Base-by-base conservation (phyloP, 2,329 filamentous ascomycete genomes). In the Paramyrothecium sp. region DNA sequence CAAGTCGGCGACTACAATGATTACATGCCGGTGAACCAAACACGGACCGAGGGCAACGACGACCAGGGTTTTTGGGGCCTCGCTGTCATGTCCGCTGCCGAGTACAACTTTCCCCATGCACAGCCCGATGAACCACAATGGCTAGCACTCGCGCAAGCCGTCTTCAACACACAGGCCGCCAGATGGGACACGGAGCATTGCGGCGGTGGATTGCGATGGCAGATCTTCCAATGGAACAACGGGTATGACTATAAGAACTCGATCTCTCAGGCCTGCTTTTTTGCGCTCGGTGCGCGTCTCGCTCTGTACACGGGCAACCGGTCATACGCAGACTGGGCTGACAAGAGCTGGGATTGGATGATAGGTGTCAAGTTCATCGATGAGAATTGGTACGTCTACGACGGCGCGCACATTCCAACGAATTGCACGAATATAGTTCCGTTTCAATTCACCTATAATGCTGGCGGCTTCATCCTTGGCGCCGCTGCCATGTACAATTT, bases 161-260 rank as follows among this genome's bases (percentile, higher is more conserved):
- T 92, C 30, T 96, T 95, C 78, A 91, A 96, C 70, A 88, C 86
- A 2, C 90, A 94, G 67, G 86, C 85, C 2, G 77, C 79, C 26
- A 84, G 90, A 41, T 95, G 90, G 91, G 90, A 93, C 60, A 78
- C 71, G 1, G 72, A 78, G 1, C 75, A 84, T 54, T 96, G 91
- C 64, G 80, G 79, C n/a, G 91, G 91, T 46, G 92, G 91, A 7
- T 71, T 95, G 53, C 84, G 89, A 60, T 94, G 90, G 90, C 92
- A 96, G 74, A 92, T 96, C 51, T 94, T 90, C 69, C 80, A 84
- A 1, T 92, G 90, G 78, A 95, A 96, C 69, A 86, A 83, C 46
- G 92, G 92, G 16, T 96, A 88, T 73, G 82, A 89, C 65, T 92
- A 94, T 80, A 95, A 87, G 67, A 87, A 87, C 58, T 80, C 84